Base-by-base conservation (phyloP, 2,329 filamentous ascomycete species). In the Huntiella moniliformis region DNA sequence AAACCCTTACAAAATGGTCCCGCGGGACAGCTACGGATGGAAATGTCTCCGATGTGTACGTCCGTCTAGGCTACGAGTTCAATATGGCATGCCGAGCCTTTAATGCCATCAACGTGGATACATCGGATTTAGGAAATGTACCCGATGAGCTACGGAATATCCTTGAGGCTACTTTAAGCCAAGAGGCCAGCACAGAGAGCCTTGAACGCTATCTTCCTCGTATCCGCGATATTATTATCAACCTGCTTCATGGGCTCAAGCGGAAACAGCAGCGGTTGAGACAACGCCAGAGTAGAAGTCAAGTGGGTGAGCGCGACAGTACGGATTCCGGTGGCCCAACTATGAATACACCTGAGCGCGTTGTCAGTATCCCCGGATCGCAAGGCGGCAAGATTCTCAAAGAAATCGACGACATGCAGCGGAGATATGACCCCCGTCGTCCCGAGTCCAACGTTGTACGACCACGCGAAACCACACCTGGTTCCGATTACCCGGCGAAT, bases 141-240 rank as follows among this genome's bases (percentile, higher is more conserved):
- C 91, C 91, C 4, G 91, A 98, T 60, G 68, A 87, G 49, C 65
- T 98, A 52, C 78, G 91, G 55, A 78, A 79, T 50, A 96, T 98
- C 48, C 73, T 98, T 46, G 91, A 98, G 62, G 83, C 93, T 48
- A 98, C 91, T 1, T 70, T 98, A 33, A 96, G 88, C 61, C 91
- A 98, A 58, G 87, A 96, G 63, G 91, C 91, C 4, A 95, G 84
- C 54, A 79, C 87, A 42, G 80, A 92, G 58, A 95, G 87, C 60
- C 70, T 98, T 50, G 91, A 98, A 60, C 82, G 82, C 59, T 98
- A 93, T 60, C 67, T 98, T 31, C 91, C 91, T 1, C 77, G 82
- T 49, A 98, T 98, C 60, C 79, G 91, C 55, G 91, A 98, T 61
- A 98, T 98, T 56, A 98, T 98, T 58, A 96, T 98, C 61, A 95